Conservation (phyloP, 176 grass and related monocot genomes). For the Musa troglodytarum region DNA sequence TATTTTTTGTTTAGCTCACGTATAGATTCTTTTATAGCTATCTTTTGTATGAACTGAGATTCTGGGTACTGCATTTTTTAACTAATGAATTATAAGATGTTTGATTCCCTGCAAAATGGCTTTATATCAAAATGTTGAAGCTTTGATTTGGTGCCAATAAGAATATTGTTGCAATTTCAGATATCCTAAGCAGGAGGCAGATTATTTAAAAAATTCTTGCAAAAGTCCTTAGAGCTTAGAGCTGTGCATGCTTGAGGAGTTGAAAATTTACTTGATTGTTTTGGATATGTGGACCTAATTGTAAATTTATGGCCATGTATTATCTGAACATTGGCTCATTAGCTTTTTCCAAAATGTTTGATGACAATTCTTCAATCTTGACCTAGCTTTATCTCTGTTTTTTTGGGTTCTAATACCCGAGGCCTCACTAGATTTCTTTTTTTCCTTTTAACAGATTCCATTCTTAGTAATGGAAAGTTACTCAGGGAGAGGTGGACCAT, state of each 20-base stretch:
- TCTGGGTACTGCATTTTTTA: no score
- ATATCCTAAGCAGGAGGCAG: no score
- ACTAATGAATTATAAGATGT: no score
- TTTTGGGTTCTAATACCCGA: not conserved
- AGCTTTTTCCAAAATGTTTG: not conserved
- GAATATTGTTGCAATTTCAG: no score
- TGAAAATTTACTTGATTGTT: not conserved
- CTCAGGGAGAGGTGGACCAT: constrained; percentile 9
- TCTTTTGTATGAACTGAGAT: no score
- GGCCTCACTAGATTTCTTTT: not conserved
- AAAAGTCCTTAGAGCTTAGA: no score
- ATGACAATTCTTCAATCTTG: not conserved
- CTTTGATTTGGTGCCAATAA: no score
- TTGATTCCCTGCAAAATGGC: no score
- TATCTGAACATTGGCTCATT: not conserved
- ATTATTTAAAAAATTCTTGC: no score
- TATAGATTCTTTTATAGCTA: no score
- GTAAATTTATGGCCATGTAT: not conserved
- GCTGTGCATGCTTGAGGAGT: not conserved
- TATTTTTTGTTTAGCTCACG: no score
- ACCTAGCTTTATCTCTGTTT: not conserved
- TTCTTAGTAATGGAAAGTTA: constrained; percentile 7
- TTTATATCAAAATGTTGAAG: no score
- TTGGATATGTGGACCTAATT: not conserved
- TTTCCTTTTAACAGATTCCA: not conserved